phyloP scores from a whole-genome alignment of 495 filamentous ascomycete genomes.

The Trichoderma virens region DNA sequence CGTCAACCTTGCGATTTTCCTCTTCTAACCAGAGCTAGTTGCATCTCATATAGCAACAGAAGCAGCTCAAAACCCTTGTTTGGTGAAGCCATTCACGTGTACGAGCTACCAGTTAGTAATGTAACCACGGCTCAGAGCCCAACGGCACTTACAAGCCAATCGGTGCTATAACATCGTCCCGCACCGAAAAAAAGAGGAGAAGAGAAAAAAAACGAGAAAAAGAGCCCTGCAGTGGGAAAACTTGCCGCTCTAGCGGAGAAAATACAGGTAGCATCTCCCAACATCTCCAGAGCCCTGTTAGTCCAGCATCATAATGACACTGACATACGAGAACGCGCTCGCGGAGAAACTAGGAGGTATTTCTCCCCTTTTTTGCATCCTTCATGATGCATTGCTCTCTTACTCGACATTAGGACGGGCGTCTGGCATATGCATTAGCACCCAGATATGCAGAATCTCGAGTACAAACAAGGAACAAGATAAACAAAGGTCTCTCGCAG shows the following conservation, averaged over 20 bases:
- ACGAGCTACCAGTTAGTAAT: background rate
- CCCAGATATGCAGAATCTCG: background rate
- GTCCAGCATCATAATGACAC: background rate
- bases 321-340: background rate
- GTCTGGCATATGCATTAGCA: background rate
- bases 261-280: background rate
- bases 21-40: too few species aligned
- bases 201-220: too few species aligned
- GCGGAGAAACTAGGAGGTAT: background rate
- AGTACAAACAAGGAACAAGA: background rate
- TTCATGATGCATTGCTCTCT: background rate
- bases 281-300: background rate
- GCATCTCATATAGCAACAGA: too few species aligned
- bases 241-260: background rate
- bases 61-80: too few species aligned
- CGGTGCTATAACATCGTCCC: background rate
- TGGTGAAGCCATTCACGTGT: background rate
- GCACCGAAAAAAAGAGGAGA: background rate
- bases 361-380: background rate
- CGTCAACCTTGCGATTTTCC: too few species aligned
- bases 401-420: background rate
- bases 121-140: background rate
- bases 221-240: background rate
- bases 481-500: background rate
- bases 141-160: conserved; percentile 3